Evolutionary conservation across 2,329 filamentous ascomycete genomes (phyloP).

Genomic region (Paraphaeosphaeria minitans): DNA sequence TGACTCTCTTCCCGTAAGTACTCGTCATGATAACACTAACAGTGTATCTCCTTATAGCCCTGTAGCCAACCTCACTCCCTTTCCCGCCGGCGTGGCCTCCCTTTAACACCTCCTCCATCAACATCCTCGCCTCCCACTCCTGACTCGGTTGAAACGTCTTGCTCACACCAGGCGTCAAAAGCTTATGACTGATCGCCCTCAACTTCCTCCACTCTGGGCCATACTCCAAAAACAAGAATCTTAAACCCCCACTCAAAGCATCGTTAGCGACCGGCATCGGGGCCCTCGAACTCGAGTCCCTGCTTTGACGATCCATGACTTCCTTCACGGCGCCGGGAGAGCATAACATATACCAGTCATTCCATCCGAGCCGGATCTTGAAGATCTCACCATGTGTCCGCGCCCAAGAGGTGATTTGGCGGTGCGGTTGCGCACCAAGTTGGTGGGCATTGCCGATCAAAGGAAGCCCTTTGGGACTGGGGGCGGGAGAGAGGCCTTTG

Average conservation of each 20-base stretch:
- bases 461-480: conserved; percentile 33
- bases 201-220: conserved; percentile 48
- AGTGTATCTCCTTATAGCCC: conserved; percentile 37
- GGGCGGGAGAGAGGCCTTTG: conserved; percentile 23
- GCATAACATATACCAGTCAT: conserved; percentile 54
- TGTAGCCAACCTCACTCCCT: conserved; percentile 31
- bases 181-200: conserved; percentile 46
- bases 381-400: conserved; percentile 53
- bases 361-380: conserved; percentile 52
- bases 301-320: conserved; percentile 50
- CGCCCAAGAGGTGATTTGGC: conserved; percentile 46
- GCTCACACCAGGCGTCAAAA: conserved; percentile 46
- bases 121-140: conserved; percentile 53
- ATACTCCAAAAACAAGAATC: conserved; percentile 52
- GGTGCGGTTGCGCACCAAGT: conserved; percentile 35
- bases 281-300: conserved; percentile 42
- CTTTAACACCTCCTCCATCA: conserved; percentile 50
- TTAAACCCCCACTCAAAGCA: conserved; percentile 47
- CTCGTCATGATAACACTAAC: conserved; percentile 46
- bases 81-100: conserved; percentile 27
- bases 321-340: conserved; percentile 52
- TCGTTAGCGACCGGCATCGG: conserved; percentile 50
- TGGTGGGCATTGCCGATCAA: conserved; percentile 39
- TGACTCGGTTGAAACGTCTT: conserved; percentile 51
- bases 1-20: conserved; percentile 42